phyloP scores from a whole-genome alignment of 352 stramenopile species.

The Peronospora farinosa region DNA sequence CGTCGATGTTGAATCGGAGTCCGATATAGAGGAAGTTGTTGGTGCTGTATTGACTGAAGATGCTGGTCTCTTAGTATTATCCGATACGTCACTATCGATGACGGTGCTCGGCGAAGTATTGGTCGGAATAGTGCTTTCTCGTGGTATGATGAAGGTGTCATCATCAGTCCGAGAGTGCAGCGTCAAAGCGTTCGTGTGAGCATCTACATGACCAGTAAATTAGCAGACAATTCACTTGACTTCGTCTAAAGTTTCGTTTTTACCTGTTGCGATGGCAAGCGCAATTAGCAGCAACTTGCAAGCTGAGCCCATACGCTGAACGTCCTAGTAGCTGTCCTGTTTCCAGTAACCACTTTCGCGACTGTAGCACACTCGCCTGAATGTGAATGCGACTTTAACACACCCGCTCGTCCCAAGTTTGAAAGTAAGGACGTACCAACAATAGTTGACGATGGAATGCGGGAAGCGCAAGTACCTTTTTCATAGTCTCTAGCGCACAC shows the following conservation, averaged over 20 bases:
- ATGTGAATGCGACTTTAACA: background rate
- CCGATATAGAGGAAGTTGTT: slow-evolving; percentile 4
- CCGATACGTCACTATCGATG: slow-evolving; percentile 14
- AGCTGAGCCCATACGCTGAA: slow-evolving; percentile 19
- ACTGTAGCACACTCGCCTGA: slow-evolving; percentile 20
- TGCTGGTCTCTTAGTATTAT: slow-evolving; percentile 6
- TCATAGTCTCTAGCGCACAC: slow-evolving; percentile 9
- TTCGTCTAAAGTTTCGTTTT: background rate
- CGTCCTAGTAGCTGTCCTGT: background rate
- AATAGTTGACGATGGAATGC: no score
- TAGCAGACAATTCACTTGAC: background rate
- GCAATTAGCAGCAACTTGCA: slow-evolving; percentile 17
- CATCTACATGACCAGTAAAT: slow-evolving; percentile 10
- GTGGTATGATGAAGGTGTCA: slow-evolving; percentile 16
- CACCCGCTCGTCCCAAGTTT: slow-evolving; percentile 28
- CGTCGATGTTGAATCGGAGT: background rate
- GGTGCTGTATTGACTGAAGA: slow-evolving; percentile 4
- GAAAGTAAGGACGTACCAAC: slow-evolving; percentile 11
- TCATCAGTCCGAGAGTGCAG: slow-evolving; percentile 16
- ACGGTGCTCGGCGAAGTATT: background rate
- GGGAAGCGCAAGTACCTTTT: slow-evolving; percentile 5
- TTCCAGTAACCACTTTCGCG: background rate
- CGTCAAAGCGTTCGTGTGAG: slow-evolving; percentile 3
- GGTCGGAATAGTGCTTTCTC: background rate
- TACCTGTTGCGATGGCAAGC: slow-evolving; percentile 20